Conservation (phyloP, 805 yeast species). For the Yarrowia deformans region DNA sequence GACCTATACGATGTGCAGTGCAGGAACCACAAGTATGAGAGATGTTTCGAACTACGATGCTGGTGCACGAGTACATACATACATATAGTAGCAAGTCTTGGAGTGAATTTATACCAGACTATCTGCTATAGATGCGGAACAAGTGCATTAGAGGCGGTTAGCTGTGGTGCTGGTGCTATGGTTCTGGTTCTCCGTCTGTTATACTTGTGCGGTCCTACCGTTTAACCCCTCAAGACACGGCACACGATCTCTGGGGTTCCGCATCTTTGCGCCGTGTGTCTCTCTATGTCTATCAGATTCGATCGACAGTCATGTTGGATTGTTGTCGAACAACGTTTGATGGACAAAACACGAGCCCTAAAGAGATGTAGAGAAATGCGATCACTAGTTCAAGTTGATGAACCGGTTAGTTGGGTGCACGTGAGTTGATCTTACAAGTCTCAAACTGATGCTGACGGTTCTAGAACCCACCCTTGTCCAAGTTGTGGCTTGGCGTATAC, state of each 20-base stretch:
- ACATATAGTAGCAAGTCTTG: too few relatives aligned
- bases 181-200: not conserved
- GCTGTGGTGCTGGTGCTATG: not conserved
- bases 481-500: not conserved
- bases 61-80: too few relatives aligned
- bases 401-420: too few relatives aligned
- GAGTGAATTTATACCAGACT: not conserved
- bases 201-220: not conserved
- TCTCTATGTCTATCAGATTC: not conserved
- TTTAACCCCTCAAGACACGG: conserved; percentile 10
- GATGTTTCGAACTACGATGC: too few relatives aligned
- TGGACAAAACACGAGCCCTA: not conserved
- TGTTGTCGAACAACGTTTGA: not conserved
- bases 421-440: too few relatives aligned
- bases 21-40: too few relatives aligned
- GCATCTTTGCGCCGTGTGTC: not conserved
- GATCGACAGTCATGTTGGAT: not conserved
- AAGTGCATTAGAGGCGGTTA: not conserved
- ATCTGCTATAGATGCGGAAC: not conserved
- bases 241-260: not conserved
- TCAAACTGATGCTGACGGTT: not conserved
- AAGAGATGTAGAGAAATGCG: too few relatives aligned
- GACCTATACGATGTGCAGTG: too few relatives aligned
- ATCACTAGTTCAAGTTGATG: too few relatives aligned
- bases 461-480: too few relatives aligned